Evolutionary conservation across 2,329 filamentous ascomycete species (phyloP).

Genomic region (Xylariaceae sp.): DNA sequence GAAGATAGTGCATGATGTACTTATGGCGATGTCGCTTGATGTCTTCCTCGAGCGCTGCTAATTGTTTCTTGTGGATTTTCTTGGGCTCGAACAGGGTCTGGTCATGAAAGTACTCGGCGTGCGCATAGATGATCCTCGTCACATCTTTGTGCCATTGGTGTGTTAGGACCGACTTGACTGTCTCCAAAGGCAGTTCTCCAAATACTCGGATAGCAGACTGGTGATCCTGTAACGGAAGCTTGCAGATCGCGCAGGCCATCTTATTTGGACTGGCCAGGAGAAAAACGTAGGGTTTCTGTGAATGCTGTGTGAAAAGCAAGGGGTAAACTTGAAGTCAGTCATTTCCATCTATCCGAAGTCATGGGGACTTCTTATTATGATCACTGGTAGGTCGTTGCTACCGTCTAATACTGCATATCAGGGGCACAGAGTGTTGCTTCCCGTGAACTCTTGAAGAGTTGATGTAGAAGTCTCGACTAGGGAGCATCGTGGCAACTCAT

Average conservation of each 20-base stretch:
- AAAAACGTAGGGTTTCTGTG: background rate
- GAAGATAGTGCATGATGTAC: conserved; percentile 17
- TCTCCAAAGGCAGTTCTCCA: conserved; percentile 24
- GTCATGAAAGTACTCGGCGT: conserved; percentile 25
- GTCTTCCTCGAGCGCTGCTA: conserved; percentile 8
- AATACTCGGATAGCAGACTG: conserved; percentile 23
- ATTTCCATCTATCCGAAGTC: too few species aligned
- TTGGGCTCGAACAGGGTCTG: conserved; percentile 9
- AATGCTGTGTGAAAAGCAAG: background rate
- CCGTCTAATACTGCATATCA: too few species aligned
- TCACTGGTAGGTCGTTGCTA: background rate
- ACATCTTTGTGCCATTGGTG: conserved; percentile 29
- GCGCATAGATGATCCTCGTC: conserved; percentile 23
- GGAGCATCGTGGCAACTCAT: background rate
- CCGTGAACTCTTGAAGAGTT: background rate
- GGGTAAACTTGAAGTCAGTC: too few species aligned
- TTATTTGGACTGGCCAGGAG: background rate
- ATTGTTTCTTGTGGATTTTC: conserved; percentile 4
- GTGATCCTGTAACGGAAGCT: conserved; percentile 16
- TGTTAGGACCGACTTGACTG: conserved; percentile 20
- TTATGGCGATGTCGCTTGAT: conserved; percentile 16
- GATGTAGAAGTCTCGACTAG: conserved; percentile 5
- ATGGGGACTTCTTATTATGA: background rate
- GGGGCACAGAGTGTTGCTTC: background rate
- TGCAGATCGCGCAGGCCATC: conserved; percentile 17